Evolutionary conservation across 148 eudicot genomes (phyloP).

Genomic region (Dysphania ambrosioides): DNA sequence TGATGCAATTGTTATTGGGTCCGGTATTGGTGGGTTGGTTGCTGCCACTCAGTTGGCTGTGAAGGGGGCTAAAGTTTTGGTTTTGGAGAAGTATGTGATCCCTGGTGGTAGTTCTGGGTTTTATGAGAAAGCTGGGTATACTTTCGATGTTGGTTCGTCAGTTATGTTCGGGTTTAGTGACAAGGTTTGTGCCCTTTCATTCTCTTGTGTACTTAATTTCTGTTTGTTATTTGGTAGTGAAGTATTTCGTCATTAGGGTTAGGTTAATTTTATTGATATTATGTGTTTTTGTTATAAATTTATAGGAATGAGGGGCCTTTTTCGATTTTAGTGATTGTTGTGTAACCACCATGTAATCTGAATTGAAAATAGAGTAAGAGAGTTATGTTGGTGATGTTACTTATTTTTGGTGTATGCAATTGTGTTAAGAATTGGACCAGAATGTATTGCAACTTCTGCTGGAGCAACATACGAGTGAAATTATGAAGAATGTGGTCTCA

Average conservation of each 20-base stretch:
- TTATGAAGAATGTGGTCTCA: background rate
- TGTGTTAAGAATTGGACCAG: background rate
- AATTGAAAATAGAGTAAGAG: background rate
- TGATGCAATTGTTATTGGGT: constrained; percentile 93
- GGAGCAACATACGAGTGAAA: background rate
- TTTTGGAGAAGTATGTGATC: constrained; percentile 91
- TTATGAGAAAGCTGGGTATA: constrained; percentile 90
- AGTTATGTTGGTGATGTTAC: background rate
- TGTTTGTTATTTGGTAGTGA: background rate
- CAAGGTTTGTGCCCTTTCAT: constrained; percentile 49
- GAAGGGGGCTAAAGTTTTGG: constrained; percentile 92
- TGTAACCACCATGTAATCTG: background rate
- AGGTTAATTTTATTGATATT: background rate
- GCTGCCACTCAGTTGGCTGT: constrained; percentile 95
- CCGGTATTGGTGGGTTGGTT: constrained; percentile 97
- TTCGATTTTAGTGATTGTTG: background rate
- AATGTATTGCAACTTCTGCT: background rate
- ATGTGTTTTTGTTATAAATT: background rate
- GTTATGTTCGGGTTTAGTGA: constrained; percentile 98
- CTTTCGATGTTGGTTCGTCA: constrained; percentile 94
- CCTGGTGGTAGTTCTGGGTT: constrained; percentile 99
- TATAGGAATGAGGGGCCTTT: background rate
- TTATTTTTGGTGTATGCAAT: background rate
- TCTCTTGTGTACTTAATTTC: background rate
- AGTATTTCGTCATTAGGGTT: background rate